Evolutionary conservation across 768 basidiomycete species (phyloP), one percentile per base, ranked within the genome.

Genomic region (Lentinula raphanica): DNA sequence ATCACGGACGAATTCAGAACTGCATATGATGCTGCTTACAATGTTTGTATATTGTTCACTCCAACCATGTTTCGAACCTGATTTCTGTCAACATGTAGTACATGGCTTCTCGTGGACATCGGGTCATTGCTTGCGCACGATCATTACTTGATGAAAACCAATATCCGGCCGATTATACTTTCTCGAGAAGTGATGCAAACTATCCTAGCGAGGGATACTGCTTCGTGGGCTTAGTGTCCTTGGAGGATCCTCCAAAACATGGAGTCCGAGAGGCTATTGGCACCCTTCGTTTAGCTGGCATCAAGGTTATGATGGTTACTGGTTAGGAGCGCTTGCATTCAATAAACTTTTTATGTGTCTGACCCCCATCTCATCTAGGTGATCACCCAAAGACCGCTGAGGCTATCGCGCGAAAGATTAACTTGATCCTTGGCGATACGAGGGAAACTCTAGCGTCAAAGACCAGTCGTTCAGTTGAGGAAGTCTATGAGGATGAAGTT

Each of bases 281-380:
- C 4, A 86, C 84, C 25, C 79, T 88, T 53, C 79, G 86, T 58
- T 75, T 86, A 7, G 86, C 86, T 3, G 86, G 86, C 1, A 88
- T 87, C 66, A 87, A 86, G 68, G 85, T 88, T 32, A 87, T 87
- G 82, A 88, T 88, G 86, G 83, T 88, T 5, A 88, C 85, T 23
- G 85, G 84, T 81, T 28, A 53, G 73, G 36, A 27, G 9, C 15
- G 5, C 21, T 59, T 28, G 25, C 19, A 46, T 12, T 21, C 39
- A 54, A 12, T 7, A 25, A 8, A 39, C 40, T 54, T 38, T 11
- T 38, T 11, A 36, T n/a, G 32, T 32, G 2, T 44, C 12, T 21
- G 9, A 49, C 32, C 2, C 15, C 3, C 11, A 35, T 56, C 15
- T 11, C 40, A n/a, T 1, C 19, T 56, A 81, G 83, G 84, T 58